Conservation (phyloP, 208 protist genomes). For the Acanthamoeba castellanii region DNA sequence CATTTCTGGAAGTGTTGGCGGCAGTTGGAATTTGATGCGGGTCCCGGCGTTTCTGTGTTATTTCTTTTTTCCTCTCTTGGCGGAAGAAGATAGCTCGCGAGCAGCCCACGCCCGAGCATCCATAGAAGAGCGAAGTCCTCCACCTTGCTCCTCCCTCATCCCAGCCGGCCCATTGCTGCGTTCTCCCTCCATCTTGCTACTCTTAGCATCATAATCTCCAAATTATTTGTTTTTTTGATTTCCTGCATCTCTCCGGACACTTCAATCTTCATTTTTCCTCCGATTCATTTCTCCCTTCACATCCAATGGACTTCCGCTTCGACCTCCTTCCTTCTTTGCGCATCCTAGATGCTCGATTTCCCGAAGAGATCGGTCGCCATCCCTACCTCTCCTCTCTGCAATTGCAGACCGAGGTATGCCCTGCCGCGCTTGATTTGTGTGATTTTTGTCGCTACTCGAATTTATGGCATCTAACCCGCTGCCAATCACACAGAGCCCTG, state of each 20-base stretch:
- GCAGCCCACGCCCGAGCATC: background rate
- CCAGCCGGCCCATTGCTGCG: too few relatives aligned
- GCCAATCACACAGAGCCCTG: background rate
- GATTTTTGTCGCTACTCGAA: slow-evolving; percentile 1
- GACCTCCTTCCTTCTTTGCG: slow-evolving; percentile 63
- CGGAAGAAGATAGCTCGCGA: too few relatives aligned
- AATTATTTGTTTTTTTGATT: background rate
- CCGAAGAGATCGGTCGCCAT: background rate
- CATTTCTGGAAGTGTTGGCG: too few relatives aligned
- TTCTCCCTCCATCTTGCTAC: background rate
- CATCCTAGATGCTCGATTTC: background rate
- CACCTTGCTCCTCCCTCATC: background rate
- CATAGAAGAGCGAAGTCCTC: background rate
- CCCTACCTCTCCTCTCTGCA: background rate
- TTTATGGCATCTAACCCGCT: background rate
- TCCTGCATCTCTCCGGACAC: background rate
- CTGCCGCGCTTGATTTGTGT: background rate
- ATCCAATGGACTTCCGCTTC: slow-evolving; percentile 58
- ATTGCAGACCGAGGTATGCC: background rate
- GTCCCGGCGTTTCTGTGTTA: background rate
- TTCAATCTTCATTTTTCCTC: background rate
- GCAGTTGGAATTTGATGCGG: background rate
- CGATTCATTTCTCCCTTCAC: background rate
- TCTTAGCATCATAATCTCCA: background rate
- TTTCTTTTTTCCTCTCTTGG: background rate